Base-by-base conservation (phyloP, 2,329 filamentous ascomycete genomes). In the Coleophoma crateriformis region DNA sequence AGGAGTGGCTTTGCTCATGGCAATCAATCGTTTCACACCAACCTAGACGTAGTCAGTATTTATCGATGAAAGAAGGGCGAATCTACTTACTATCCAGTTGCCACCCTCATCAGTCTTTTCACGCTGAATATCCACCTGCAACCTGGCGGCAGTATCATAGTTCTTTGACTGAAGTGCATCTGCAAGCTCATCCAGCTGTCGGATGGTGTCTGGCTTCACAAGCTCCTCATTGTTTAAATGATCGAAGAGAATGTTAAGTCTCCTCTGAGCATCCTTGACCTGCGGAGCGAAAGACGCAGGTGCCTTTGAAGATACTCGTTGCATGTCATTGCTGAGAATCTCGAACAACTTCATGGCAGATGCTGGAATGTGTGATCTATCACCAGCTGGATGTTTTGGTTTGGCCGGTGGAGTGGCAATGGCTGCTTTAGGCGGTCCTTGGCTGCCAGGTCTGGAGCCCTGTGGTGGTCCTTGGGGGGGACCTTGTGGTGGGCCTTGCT, bases 161-260 rank as follows among this genome's bases (percentile, higher is more conserved):
- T 94, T 76, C 71, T 82, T 84, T 49, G 73, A 68, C 58, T 87
- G 80, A 48, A 95, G 68, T 22, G 86, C 81, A 54, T 80, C 71
- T 8, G 87, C 78, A 32, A 90, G 71, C 59, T 82, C 72, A 8
- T 76, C 74, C 60, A 91, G 73, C 64, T 84, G 76, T 53, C 81
- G 75, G 45, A 91, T 79, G 1, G 87, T 96, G 61, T 88, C 85
- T 2, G 87, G 81, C 71, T 87, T 88, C 48, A 97, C 76, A 38
- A 96, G 75, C 63, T 97, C 91, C 63, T 91, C 87, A 58, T 97
- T 97, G 77, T 97, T 99, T 43, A 99, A 76, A 67, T 96, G 90
- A 64, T 99, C 92, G 66, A 96, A 97, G n/a, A 99, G 75, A 45
- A 96, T 84, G 61, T 88, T 88, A 51, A 99, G 78, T 27, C 94